phyloP scores from a whole-genome alignment of 768 basidiomycete species.

The Termitomyces eurrhizus region DNA sequence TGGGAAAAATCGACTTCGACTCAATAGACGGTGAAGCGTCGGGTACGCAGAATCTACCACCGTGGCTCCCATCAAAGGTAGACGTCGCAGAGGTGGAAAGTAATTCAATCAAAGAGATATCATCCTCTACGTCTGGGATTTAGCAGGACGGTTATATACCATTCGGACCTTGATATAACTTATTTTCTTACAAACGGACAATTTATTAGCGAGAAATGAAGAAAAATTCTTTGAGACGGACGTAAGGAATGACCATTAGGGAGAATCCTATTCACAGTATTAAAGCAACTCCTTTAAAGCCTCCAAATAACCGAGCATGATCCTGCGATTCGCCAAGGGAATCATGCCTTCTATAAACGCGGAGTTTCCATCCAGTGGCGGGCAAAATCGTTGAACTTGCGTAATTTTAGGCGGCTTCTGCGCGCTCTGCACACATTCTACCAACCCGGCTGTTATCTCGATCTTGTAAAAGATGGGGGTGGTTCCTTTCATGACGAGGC shows the following conservation, averaged over 20 bases:
- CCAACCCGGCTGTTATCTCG: conserved; percentile 13
- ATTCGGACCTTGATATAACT: not conserved
- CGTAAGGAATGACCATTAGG: not conserved
- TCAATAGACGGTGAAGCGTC: not conserved
- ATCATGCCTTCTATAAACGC: conserved; percentile 10
- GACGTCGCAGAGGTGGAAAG: not conserved
- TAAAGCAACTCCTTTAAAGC: conserved; percentile 17
- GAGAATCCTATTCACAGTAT: not conserved
- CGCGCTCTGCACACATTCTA: conserved; percentile 18
- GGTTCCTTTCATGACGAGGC: conserved; percentile 15
- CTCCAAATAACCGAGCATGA: conserved; percentile 14
- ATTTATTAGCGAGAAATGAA: not conserved
- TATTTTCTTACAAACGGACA: not conserved
- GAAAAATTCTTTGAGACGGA: conserved; percentile 18
- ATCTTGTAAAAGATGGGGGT: conserved; percentile 16
- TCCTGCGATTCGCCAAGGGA: conserved; percentile 11
- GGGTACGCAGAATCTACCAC: not conserved
- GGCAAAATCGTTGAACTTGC: conserved; percentile 8
- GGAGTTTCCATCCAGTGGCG: conserved; percentile 1
- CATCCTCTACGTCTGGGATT: not conserved
- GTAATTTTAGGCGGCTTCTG: conserved; percentile 12
- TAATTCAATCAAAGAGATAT: not conserved
- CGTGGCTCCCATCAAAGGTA: not conserved
- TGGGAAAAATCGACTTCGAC: not conserved
- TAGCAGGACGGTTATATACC: not conserved